Percentiles rank a stretch among this genome's conserved stretches.
Conservation (phyloP, 257 asterid genomes). For the Rehmannia glutinosa region DNA sequence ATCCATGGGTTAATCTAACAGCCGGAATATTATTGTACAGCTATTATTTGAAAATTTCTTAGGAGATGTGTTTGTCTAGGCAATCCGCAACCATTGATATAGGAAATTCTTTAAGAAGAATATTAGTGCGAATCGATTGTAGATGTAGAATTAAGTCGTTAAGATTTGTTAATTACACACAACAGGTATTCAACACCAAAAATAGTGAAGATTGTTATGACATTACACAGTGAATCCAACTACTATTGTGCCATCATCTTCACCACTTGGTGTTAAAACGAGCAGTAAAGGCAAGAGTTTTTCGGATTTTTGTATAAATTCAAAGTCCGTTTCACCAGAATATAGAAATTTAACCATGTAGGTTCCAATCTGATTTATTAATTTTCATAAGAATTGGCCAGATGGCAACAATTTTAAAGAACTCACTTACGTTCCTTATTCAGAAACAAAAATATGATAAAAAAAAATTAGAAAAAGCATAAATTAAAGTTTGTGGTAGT, state of each 20-base stretch:
- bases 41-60: background rate
- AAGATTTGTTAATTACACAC: background rate
- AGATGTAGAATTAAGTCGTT: background rate
- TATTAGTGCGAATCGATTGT: conserved; percentile 20
- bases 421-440: background rate
- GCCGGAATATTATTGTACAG: conserved; percentile 3
- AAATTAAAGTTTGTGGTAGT: background rate
- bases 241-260: background rate
- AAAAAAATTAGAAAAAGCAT: background rate
- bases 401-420: conserved; percentile 5
- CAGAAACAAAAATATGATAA: background rate
- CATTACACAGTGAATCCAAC: background rate
- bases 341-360: no score
- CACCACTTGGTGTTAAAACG: background rate
- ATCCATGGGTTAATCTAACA: conserved; percentile 24
- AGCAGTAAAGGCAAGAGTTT: background rate
- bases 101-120: conserved; percentile 11
- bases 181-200: background rate
- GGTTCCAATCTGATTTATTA: background rate
- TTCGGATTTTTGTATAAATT: no score
- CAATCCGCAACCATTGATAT: no score
- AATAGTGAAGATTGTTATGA: background rate
- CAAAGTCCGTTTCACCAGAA: no score
- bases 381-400: background rate
- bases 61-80: no score